phyloP scores from a whole-genome alignment of 306 rosid species.

The Purshia tridentata region DNA sequence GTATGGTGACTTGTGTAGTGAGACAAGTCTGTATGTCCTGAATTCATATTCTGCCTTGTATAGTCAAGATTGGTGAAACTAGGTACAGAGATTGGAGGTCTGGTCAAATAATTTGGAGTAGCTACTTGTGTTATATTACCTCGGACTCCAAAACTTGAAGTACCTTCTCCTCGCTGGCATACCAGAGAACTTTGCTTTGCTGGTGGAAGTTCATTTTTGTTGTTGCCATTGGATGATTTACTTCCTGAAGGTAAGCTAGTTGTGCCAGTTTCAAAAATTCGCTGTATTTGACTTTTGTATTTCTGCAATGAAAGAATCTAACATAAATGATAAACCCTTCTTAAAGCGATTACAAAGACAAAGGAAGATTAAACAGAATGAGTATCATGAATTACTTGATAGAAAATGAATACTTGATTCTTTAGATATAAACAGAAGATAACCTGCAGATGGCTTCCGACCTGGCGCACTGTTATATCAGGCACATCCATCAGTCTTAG shows the following conservation, averaged over 20 bases:
- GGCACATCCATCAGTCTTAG: slow-evolving; percentile 37
- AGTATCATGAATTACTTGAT: neutral
- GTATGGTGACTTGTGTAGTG: slow-evolving; percentile 8
- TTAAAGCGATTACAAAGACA: neutral
- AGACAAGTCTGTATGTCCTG: neutral
- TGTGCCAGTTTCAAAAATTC: neutral
- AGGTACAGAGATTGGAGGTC: neutral
- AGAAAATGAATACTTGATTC: neutral
- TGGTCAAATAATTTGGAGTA: slow-evolving; percentile 9
- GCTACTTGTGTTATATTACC: slow-evolving; percentile 8
- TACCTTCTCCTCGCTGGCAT: neutral
- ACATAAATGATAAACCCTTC: neutral
- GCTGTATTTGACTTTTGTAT: slow-evolving; percentile 26
- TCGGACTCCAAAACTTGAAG: neutral
- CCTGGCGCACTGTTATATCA: slow-evolving; percentile 41
- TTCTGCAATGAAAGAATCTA: slow-evolving; percentile 26
- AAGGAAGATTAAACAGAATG: neutral
- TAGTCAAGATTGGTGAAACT: slow-evolving; percentile 10
- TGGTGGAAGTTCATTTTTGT: slow-evolving; percentile 9
- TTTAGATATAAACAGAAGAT: slow-evolving; percentile 14
- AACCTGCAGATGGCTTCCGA: slow-evolving; percentile 67
- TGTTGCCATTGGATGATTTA: neutral
- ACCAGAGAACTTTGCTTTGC: slow-evolving; percentile 7
- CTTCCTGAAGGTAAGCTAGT: slow-evolving; percentile 6
- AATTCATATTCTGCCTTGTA: neutral